Base-by-base conservation (phyloP, 2,329 filamentous ascomycete species). In the Fusarium albosuccineum region DNA sequence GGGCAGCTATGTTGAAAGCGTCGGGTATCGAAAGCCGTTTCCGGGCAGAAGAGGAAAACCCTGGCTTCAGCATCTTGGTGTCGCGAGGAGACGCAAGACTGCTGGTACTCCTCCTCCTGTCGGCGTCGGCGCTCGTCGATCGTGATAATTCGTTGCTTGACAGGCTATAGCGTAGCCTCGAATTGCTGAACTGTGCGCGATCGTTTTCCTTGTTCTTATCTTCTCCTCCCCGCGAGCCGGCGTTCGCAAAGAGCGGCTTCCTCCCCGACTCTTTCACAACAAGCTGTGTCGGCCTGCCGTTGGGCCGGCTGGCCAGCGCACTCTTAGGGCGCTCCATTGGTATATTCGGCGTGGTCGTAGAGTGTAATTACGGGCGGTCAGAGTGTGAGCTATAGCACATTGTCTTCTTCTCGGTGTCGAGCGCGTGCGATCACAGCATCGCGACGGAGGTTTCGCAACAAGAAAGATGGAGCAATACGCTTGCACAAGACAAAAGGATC, bases 21-120 rank as follows among this genome's bases (percentile, higher is more conserved):
- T 85, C 82, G 14, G 75, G 66, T 16, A 85, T 68, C 4, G 79
- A 79, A 4, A 85, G 75, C 6, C 76, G 76, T 29, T 75, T 75
- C 2, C 78, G 70, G 60, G 73, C 67, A 30, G 73, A 73, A 49
- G 74, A 67, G 34, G 73, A 73, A 30, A 76, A 68, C 3, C 72
- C 71, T 8, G 76, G 75, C 5, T 72, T 75, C 3, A 78, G 79
- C 42, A 81, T 75, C 53, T 79, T 77, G 42, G 77, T 75, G 48
- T 75, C 73, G 13, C 73, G 75, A 4, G 74, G 67, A 11, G 77
- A 76, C 1, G 67, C 41, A 22, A 73, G 36, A 44, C 66, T 70
- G 60, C 68, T 60, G 42, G 55, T 68, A 63, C 68, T 72, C 9
- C 62, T 64, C 41, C 68, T 46, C 56, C 63, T 67, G n/a, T 68